phyloP scores from a whole-genome alignment of 2,329 filamentous ascomycete genomes.

The Colletotrichum scovillei region DNA sequence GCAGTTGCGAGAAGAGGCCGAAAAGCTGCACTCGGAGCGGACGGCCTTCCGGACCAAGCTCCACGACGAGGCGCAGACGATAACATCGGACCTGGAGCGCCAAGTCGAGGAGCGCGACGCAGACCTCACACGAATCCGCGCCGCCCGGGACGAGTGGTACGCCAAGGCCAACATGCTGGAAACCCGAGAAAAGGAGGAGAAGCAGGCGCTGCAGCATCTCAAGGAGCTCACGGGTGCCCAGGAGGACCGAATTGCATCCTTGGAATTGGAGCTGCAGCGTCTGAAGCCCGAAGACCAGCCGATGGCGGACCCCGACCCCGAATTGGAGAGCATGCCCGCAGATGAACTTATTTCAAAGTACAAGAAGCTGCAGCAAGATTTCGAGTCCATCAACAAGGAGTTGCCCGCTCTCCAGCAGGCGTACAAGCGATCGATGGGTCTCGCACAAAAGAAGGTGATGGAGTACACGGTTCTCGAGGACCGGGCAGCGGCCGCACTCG shows the following conservation, averaged over 20 bases:
- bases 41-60: slow-evolving; percentile 84
- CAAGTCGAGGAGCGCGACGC: slow-evolving; percentile 84
- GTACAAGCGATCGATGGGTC: slow-evolving; percentile 87
- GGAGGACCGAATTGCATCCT: slow-evolving; percentile 80
- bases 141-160: slow-evolving; percentile 84
- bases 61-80: slow-evolving; percentile 80
- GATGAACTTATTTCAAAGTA: slow-evolving; percentile 83
- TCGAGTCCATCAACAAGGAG: slow-evolving; percentile 86
- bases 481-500: slow-evolving; percentile 76
- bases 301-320: slow-evolving; percentile 56
- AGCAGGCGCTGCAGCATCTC: slow-evolving; percentile 75
- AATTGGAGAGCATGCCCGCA: slow-evolving; percentile 68
- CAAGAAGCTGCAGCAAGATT: slow-evolving; percentile 80
- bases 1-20: slow-evolving; percentile 84
- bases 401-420: slow-evolving; percentile 89
- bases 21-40: slow-evolving; percentile 86
- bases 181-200: slow-evolving; percentile 81
- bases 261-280: slow-evolving; percentile 86
- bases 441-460: slow-evolving; percentile 88
- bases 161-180: slow-evolving; percentile 86
- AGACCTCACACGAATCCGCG: slow-evolving; percentile 87
- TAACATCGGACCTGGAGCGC: slow-evolving; percentile 82
- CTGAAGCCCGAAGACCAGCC: slow-evolving; percentile 65
- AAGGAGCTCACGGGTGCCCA: slow-evolving; percentile 84
- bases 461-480: slow-evolving; percentile 84